Evolutionary conservation across 306 rosid genomes (phyloP).

Genomic region (Castanea sativa): DNA sequence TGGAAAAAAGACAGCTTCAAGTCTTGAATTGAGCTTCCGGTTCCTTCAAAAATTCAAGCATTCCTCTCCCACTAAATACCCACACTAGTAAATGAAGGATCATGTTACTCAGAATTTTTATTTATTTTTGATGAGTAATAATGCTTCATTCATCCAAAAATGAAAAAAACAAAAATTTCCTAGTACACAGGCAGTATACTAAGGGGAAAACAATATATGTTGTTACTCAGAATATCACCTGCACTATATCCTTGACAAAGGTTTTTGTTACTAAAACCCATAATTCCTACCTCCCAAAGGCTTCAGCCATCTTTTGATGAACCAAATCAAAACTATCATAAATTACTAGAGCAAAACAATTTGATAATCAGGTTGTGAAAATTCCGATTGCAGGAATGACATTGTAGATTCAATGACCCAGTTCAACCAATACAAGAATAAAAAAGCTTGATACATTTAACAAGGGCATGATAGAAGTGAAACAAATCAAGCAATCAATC

Average conservation of each 20-base stretch:
- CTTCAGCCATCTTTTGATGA: neutral
- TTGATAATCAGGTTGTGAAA: neutral
- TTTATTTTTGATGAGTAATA: no score
- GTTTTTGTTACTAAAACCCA: no score
- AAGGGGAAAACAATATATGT: no score
- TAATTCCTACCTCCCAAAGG: neutral
- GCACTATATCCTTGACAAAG: neutral
- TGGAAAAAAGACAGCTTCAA: no score
- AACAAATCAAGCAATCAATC: neutral
- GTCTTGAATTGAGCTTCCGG: no score
- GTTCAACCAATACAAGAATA: neutral
- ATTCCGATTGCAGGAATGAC: neutral
- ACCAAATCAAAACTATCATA: neutral
- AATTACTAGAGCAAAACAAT: neutral
- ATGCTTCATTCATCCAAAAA: no score
- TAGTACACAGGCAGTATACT: no score
- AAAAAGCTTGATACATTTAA: neutral
- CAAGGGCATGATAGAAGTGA: neutral
- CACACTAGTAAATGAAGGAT: no score
- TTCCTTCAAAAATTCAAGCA: no score
- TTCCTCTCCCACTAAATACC: no score
- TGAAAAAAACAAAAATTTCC: no score
- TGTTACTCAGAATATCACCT: neutral
- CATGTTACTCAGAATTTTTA: no score
- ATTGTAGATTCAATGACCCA: neutral